phyloP scores from a whole-genome alignment of 2,329 filamentous ascomycete species.

The Colletotrichum sp. region DNA sequence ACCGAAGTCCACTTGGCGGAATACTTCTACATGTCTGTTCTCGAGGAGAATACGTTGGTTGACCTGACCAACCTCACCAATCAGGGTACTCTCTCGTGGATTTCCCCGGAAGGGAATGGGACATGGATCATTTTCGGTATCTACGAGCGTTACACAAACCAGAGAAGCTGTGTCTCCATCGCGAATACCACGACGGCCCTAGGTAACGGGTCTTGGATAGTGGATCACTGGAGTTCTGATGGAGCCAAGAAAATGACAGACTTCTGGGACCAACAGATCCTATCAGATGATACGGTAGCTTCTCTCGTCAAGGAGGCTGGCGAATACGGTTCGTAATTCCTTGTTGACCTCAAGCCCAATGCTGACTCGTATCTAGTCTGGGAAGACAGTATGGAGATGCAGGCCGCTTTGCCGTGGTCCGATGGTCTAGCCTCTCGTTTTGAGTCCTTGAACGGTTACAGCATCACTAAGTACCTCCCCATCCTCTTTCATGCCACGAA shows the following conservation, averaged over 20 bases:
- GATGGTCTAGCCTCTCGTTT: background rate
- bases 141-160: background rate
- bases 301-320: background rate
- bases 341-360: rapidly evolving
- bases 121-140: background rate
- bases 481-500: background rate
- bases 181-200: background rate
- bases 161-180: background rate
- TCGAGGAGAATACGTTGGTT: background rate
- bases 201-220: background rate
- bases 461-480: background rate
- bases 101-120: rapidly evolving
- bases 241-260: background rate
- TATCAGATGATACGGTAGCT: background rate
- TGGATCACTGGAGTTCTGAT: background rate
- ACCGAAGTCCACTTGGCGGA: background rate
- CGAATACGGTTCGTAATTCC: background rate
- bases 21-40: background rate
- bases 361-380: background rate
- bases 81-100: background rate
- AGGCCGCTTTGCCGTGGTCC: background rate
- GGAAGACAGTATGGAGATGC: background rate
- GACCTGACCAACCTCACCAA: background rate
- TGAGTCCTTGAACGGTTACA: background rate
- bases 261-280: background rate